Conservation (phyloP, 306 rosid species). For the Purshia tridentata region DNA sequence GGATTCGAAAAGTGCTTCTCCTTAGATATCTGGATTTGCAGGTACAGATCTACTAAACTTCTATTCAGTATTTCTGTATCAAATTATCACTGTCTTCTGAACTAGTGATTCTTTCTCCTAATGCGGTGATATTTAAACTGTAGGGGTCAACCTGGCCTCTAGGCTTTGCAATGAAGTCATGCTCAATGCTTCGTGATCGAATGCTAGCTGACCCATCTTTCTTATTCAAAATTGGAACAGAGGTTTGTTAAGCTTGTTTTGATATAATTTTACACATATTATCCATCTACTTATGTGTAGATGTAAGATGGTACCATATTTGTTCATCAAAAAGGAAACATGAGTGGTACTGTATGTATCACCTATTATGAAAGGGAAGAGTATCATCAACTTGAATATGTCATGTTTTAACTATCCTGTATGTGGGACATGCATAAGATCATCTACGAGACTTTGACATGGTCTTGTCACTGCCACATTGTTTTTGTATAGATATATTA, state of each 20-base stretch:
- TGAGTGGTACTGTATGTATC: background rate
- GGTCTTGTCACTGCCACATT: conserved; percentile 16
- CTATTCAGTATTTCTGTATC: background rate
- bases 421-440: background rate
- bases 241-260: conserved; percentile 59
- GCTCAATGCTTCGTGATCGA: conserved; percentile 72
- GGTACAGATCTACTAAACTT: conserved; percentile 19
- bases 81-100: background rate
- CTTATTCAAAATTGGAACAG: conserved; percentile 89
- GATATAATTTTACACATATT: background rate
- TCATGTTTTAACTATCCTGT: background rate
- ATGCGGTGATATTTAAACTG: conserved; percentile 20
- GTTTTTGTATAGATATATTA: background rate
- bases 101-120: conserved; percentile 2
- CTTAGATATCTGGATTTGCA: conserved; percentile 50
- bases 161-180: conserved; percentile 71
- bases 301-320: background rate
- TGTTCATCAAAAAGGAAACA: background rate
- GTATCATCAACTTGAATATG: too few species aligned
- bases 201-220: conserved; percentile 91
- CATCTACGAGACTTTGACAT: background rate
- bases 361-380: background rate
- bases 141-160: conserved; percentile 78
- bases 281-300: conserved; percentile 14
- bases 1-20: conserved; percentile 47